Evolutionary conservation across 2,329 filamentous ascomycete genomes (phyloP).

Genomic region (Aquanectria penicillioides): DNA sequence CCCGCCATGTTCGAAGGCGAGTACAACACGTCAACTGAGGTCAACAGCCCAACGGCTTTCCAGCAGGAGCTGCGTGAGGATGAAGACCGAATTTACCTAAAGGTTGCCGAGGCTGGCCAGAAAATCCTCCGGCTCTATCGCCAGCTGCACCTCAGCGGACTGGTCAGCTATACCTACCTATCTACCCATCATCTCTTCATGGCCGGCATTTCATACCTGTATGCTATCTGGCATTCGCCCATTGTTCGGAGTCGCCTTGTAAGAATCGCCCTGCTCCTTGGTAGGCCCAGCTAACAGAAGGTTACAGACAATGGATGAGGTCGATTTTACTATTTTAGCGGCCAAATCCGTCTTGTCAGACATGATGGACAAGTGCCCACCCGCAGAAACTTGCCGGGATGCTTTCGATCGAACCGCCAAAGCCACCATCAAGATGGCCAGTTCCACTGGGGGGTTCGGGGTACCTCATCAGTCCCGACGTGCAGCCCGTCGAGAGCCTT

Average conservation of each 20-base stretch:
- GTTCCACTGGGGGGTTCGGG: conserved; percentile 86
- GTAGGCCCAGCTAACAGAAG: conserved; percentile 18
- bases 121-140: conserved; percentile 91
- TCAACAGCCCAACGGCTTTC: conserved; percentile 70
- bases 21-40: conserved; percentile 71
- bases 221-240: conserved; percentile 96
- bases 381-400: conserved; percentile 92
- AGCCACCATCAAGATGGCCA: conserved; percentile 94
- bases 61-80: conserved; percentile 78
- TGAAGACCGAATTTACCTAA: conserved; percentile 90
- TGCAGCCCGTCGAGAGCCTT: conserved; percentile 41
- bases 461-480: conserved; percentile 42
- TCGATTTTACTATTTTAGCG: conserved; percentile 95
- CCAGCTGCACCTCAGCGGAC: conserved; percentile 84
- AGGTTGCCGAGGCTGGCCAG: conserved; percentile 94
- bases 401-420: conserved; percentile 96
- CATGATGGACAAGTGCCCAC: conserved; percentile 92
- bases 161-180: conserved; percentile 96
- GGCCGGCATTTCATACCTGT: conserved; percentile 95
- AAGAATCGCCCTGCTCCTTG: conserved; percentile 48
- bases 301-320: conserved; percentile 83
- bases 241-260: conserved; percentile 87
- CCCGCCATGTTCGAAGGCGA: conserved; percentile 87
- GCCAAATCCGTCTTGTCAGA: conserved; percentile 93
- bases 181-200: conserved; percentile 98